A percentile compares a stretch with the other conserved stretches of the same genome.
Conservation (phyloP, 1,284 basidiomycete species). For the Puccinia sorghi region DNA sequence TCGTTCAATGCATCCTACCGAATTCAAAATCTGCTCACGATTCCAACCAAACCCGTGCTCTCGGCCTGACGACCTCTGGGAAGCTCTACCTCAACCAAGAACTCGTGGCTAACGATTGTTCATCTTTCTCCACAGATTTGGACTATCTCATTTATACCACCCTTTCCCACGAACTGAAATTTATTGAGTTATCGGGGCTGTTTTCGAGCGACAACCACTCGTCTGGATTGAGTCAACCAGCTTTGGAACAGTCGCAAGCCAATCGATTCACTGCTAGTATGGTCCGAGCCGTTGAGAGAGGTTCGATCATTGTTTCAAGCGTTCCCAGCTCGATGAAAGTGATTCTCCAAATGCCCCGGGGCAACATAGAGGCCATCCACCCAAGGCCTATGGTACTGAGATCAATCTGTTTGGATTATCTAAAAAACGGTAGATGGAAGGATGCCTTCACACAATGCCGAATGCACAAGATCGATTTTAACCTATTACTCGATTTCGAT, state of each 20-base stretch:
- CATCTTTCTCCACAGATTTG: conserved; percentile 77
- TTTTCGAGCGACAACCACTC: neutral
- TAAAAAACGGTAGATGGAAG: conserved; percentile 63
- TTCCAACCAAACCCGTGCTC: conserved; percentile 54
- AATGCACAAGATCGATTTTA: conserved; percentile 89
- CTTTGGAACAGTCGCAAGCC: neutral
- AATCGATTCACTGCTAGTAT: conserved; percentile 10
- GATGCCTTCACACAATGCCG: conserved; percentile 87
- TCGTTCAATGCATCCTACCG: conserved; percentile 57
- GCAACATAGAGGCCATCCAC: conserved; percentile 92
- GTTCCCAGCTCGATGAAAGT: conserved; percentile 83
- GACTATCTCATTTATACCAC: conserved; percentile 85
- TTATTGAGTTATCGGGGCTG: conserved; percentile 65
- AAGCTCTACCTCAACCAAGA: conserved; percentile 46
- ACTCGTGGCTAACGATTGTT: conserved; percentile 66
- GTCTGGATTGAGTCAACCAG: neutral
- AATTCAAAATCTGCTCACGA: conserved; percentile 55
- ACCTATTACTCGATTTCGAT: conserved; percentile 79
- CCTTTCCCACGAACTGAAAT: conserved; percentile 76
- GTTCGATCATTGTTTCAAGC: conserved; percentile 78
- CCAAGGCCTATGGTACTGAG: conserved; percentile 86
- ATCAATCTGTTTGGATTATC: conserved; percentile 64
- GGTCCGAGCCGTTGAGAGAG: conserved; percentile 75
- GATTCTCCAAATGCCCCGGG: conserved; percentile 95
- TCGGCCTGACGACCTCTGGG: conserved; percentile 38